A percentile compares a stretch with the other conserved stretches of the same genome.
Conservation (phyloP, 768 basidiomycete genomes). For the Favolaschia claudopus region DNA sequence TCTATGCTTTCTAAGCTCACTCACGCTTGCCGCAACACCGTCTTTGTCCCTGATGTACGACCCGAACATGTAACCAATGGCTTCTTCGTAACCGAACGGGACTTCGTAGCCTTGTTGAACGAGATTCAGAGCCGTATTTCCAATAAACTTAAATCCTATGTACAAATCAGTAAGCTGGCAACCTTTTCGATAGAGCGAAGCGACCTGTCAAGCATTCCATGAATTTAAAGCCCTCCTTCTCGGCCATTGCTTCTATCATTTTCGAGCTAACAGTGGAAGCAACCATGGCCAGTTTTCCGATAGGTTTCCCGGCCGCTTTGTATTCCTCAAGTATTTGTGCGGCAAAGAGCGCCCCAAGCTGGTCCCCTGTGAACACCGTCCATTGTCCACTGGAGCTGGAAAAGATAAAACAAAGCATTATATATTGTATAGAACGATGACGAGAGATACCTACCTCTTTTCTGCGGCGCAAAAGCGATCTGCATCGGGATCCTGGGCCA, state of each 20-base stretch:
- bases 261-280: slow-evolving; percentile 92
- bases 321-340: slow-evolving; percentile 50
- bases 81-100: slow-evolving; percentile 90
- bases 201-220: slow-evolving; percentile 85
- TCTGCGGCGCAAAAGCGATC: slow-evolving; percentile 86
- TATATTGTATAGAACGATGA: not conserved
- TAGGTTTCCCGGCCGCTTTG: slow-evolving; percentile 48
- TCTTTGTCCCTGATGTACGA: slow-evolving; percentile 85
- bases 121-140: slow-evolving; percentile 78
- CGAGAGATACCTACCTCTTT: slow-evolving; percentile 52
- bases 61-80: slow-evolving; percentile 92
- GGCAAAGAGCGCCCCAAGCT: slow-evolving; percentile 68
- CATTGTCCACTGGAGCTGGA: slow-evolving; percentile 62
- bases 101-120: slow-evolving; percentile 72
- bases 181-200: slow-evolving; percentile 11
- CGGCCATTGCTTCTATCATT: slow-evolving; percentile 84
- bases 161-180: slow-evolving; percentile 17
- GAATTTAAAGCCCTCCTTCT: slow-evolving; percentile 81
- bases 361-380: slow-evolving; percentile 84
- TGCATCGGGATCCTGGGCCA: slow-evolving; percentile 91
- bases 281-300: slow-evolving; percentile 80
- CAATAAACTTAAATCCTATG: slow-evolving; percentile 89
- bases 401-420: slow-evolving; percentile 1
- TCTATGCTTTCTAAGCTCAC: slow-evolving; percentile 10
- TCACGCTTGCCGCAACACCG: slow-evolving; percentile 82